Evolutionary conservation across 768 basidiomycete species (phyloP).

Genomic region (Pleurotus ostreatus): DNA sequence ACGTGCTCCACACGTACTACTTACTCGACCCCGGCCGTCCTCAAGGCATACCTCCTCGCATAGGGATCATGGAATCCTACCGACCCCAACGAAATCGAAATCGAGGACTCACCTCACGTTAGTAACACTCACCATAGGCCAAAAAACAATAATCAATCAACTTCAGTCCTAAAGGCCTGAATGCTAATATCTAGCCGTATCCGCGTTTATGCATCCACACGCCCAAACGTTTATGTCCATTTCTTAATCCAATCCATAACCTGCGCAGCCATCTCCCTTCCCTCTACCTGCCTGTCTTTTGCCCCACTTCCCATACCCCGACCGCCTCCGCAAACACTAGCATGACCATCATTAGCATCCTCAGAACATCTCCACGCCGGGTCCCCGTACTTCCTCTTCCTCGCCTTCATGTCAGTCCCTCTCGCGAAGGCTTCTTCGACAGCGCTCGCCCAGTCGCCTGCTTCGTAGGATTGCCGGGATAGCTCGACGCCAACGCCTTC

Average conservation of each 20-base stretch:
- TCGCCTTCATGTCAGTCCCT: constrained; percentile 44
- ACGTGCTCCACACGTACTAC: neutral
- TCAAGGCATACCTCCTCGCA: neutral
- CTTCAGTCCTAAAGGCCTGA: too few relatives aligned
- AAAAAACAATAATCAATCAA: too few relatives aligned
- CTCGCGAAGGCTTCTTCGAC: constrained; percentile 54
- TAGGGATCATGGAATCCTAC: neutral
- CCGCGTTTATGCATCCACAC: neutral
- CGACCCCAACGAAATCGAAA: neutral
- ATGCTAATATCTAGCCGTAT: too few relatives aligned
- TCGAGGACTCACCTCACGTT: too few relatives aligned
- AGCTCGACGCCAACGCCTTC: constrained; percentile 72
- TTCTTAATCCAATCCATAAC: constrained; percentile 49
- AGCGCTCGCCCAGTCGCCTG: constrained; percentile 65
- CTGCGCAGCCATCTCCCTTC: constrained; percentile 38
- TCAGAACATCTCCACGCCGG: constrained; percentile 26
- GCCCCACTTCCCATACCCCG: neutral
- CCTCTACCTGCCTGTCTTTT: constrained; percentile 38
- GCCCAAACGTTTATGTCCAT: constrained; percentile 16
- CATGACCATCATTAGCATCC: too few relatives aligned
- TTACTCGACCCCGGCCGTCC: neutral
- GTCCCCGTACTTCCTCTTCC: constrained; percentile 39
- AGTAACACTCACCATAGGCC: too few relatives aligned
- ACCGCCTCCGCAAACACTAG: too few relatives aligned
- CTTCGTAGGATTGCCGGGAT: constrained; percentile 58